Percentiles rank a stretch among this genome's conserved stretches.
These are phyloP conservation scores for Dendrobium catenatum DNA, from an alignment of 106 monocot species.

Conservation along the genomic window DNA sequence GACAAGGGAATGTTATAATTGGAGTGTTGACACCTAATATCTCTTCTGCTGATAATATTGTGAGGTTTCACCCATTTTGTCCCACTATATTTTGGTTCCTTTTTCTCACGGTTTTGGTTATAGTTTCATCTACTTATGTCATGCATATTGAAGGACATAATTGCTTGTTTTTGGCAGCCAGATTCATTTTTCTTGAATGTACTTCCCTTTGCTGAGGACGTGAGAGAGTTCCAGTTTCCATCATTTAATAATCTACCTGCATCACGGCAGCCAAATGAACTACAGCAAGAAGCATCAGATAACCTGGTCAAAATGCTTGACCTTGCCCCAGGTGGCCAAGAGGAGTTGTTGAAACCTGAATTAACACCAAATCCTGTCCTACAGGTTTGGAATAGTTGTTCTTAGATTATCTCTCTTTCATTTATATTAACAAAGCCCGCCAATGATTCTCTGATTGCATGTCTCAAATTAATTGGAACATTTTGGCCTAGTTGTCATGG, in stretches of 20 bases:
- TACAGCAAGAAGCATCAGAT: constrained; percentile 84
- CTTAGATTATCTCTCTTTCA: not conserved
- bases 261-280: constrained; percentile 57
- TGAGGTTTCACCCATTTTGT: constrained; percentile 24
- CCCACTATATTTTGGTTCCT: constrained; percentile 3
- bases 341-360: constrained; percentile 72
- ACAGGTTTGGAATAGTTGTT: constrained; percentile 39
- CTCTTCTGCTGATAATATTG: constrained; percentile 54
- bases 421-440: not conserved
- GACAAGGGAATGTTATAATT: constrained; percentile 73
- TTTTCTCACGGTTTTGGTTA: not conserved
- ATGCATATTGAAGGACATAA: not conserved
- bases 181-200: constrained; percentile 97
- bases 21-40: constrained; percentile 85
- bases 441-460: not conserved
- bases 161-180: constrained; percentile 40
- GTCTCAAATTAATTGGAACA: not conserved
- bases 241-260: constrained; percentile 69
- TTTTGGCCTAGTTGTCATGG: not conserved
- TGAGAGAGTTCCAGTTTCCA: constrained; percentile 91
- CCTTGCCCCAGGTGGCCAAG: constrained; percentile 47
- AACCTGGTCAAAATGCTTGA: constrained; percentile 72
- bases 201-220: constrained; percentile 97
- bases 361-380: constrained; percentile 91
- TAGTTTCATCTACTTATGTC: constrained; percentile 1